These are phyloP conservation scores for Phytophthora agathidicida DNA, from an alignment of 352 stramenopile species.

Conservation along the genomic window DNA sequence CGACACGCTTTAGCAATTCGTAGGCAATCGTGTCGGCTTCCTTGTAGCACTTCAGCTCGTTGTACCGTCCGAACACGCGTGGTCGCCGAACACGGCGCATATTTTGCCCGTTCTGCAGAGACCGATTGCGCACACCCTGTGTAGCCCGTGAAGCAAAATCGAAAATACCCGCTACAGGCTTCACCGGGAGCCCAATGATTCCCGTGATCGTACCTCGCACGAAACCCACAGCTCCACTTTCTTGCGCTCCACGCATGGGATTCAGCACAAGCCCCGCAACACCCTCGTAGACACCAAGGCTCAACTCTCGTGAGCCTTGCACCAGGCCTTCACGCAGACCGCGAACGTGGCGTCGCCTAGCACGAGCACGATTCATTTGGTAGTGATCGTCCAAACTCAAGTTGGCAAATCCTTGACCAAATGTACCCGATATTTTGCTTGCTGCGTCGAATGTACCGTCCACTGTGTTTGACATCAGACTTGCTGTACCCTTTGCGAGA, in stretches of 20 bases:
- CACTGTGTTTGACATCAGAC: constrained; percentile 87
- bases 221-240: constrained; percentile 83
- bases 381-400: constrained; percentile 90
- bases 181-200: constrained; percentile 87
- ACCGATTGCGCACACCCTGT: constrained; percentile 85
- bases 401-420: constrained; percentile 87
- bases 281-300: constrained; percentile 85
- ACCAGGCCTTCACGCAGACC: constrained; percentile 81
- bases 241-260: constrained; percentile 82
- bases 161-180: constrained; percentile 88
- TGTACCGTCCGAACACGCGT: constrained; percentile 89
- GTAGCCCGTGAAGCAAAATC: constrained; percentile 90
- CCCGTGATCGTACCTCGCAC: constrained; percentile 87
- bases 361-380: constrained; percentile 82
- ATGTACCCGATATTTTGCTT: constrained; percentile 89
- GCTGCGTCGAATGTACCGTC: constrained; percentile 89
- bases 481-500: constrained; percentile 86
- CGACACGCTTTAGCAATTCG: constrained; percentile 80
- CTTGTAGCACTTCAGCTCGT: constrained; percentile 90
- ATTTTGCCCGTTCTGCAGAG: constrained; percentile 77
- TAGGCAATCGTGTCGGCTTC: constrained; percentile 89
- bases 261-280: constrained; percentile 82
- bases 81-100: constrained; percentile 81
- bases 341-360: constrained; percentile 77
- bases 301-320: constrained; percentile 87